phyloP scores from a whole-genome alignment of 2,329 filamentous ascomycete genomes.

The Monosporascus sp. region DNA sequence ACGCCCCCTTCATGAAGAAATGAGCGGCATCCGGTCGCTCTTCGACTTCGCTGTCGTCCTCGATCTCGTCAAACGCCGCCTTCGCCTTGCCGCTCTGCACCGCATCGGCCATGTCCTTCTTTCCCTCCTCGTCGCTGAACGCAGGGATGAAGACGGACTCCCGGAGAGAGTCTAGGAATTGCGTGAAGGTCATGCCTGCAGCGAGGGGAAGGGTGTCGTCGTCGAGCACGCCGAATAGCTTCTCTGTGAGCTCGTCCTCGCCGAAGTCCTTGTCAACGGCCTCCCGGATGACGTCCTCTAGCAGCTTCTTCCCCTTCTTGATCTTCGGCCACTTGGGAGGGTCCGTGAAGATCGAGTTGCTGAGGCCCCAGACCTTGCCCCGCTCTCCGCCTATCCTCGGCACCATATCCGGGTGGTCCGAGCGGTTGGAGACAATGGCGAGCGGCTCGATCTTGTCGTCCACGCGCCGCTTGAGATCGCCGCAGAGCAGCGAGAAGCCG shows the following conservation, averaged over 20 bases:
- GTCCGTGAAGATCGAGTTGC: conserved; percentile 55
- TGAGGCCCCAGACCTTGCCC: conserved; percentile 52
- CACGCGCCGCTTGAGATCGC: conserved; percentile 43
- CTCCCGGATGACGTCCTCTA: conserved; percentile 37
- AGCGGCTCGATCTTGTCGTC: conserved; percentile 39
- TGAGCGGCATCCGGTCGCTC: conserved; percentile 31
- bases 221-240: conserved; percentile 51
- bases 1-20: conserved; percentile 53
- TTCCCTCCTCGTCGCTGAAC: conserved; percentile 46
- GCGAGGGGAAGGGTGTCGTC: conserved; percentile 48
- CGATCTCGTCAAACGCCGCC: conserved; percentile 31
- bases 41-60: conserved; percentile 31
- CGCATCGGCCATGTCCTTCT: conserved; percentile 38
- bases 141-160: conserved; percentile 58
- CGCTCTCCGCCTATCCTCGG: conserved; percentile 51
- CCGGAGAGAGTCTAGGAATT: conserved; percentile 48
- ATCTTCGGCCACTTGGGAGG: conserved; percentile 58
- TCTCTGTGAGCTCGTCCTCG: conserved; percentile 45
- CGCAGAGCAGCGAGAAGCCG: conserved; percentile 63
- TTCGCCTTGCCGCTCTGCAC: conserved; percentile 32
- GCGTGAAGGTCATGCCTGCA: conserved; percentile 42
- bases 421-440: conserved; percentile 59
- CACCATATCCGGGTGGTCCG: conserved; percentile 46
- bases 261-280: conserved; percentile 29
- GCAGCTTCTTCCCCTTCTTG: conserved; percentile 41